Conservation (phyloP, 2,329 filamentous ascomycete species). For the Sclerotinia nivalis region DNA sequence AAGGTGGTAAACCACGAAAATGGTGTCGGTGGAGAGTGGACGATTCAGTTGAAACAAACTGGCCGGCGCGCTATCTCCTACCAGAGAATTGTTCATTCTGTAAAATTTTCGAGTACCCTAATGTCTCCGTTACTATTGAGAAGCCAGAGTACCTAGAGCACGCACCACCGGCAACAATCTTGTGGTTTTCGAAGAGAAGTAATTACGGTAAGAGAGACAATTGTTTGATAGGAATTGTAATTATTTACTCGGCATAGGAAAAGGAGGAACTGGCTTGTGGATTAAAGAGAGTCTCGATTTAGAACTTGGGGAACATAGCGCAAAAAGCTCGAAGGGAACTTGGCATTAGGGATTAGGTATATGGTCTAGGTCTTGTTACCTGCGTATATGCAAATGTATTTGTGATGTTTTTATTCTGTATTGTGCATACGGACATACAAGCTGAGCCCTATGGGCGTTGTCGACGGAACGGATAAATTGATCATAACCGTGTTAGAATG, state of each 20-base stretch:
- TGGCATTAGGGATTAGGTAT: not conserved
- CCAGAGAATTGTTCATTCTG: not conserved
- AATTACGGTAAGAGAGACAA: too few species aligned
- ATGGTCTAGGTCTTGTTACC: not conserved
- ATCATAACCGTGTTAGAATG: too few species aligned
- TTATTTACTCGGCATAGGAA: too few species aligned
- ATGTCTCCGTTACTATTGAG: rapidly evolving
- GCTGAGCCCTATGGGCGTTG: too few species aligned
- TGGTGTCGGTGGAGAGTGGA: not conserved
- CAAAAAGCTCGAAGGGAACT: not conserved
- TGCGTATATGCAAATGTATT: not conserved
- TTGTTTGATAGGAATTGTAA: too few species aligned
- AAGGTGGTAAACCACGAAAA: not conserved
- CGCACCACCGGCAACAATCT: rapidly evolving
- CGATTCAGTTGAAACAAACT: not conserved
- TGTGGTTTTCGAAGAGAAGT: not conserved
- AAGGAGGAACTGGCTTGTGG: too few species aligned
- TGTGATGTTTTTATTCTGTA: not conserved
- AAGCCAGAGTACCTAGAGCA: not conserved
- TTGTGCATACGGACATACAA: not conserved
- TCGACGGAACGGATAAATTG: too few species aligned
- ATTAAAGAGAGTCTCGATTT: too few species aligned
- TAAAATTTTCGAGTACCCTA: not conserved
- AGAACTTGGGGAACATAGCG: too few species aligned
- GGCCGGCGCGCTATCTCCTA: not conserved